Evolutionary conservation across 768 basidiomycete species (phyloP).

Genomic region (Termitomyces sp.): DNA sequence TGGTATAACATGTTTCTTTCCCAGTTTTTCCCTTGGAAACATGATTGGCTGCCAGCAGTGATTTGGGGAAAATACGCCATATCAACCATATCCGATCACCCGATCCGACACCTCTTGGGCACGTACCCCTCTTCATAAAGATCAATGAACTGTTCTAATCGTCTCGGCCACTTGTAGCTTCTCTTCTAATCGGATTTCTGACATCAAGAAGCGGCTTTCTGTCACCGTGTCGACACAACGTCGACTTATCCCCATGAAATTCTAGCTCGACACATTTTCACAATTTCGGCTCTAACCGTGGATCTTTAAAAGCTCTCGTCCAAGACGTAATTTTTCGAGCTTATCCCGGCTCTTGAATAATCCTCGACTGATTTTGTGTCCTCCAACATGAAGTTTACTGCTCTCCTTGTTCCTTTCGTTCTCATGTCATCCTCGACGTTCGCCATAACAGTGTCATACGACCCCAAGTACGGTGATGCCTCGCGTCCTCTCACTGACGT

Average conservation of each 20-base stretch:
- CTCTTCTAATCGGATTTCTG: not conserved
- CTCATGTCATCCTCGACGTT: conserved; percentile 9
- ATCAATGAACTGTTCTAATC: not conserved
- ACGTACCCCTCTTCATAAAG: not conserved
- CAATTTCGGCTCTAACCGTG: not conserved
- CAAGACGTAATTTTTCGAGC: not conserved
- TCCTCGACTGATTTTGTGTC: not conserved
- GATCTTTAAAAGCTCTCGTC: conserved; percentile 1
- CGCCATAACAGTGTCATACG: conserved; percentile 29
- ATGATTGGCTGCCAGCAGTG: too few species aligned
- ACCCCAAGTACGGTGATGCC: conserved; percentile 38
- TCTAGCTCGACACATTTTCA: not conserved
- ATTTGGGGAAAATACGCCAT: too few species aligned
- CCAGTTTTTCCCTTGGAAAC: too few species aligned
- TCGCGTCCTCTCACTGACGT: conserved; percentile 31
- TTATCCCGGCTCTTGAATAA: not conserved
- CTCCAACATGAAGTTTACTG: conserved; percentile 15
- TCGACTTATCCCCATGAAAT: not conserved
- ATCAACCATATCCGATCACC: too few species aligned
- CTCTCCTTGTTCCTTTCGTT: conserved; percentile 10
- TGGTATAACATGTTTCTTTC: too few species aligned
- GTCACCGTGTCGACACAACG: not conserved
- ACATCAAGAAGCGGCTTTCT: not conserved
- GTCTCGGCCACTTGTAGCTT: not conserved
- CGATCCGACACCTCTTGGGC: too few species aligned